Evolutionary conservation across 148 eudicot species (phyloP).

Genomic region (Rhododendron henanense): DNA sequence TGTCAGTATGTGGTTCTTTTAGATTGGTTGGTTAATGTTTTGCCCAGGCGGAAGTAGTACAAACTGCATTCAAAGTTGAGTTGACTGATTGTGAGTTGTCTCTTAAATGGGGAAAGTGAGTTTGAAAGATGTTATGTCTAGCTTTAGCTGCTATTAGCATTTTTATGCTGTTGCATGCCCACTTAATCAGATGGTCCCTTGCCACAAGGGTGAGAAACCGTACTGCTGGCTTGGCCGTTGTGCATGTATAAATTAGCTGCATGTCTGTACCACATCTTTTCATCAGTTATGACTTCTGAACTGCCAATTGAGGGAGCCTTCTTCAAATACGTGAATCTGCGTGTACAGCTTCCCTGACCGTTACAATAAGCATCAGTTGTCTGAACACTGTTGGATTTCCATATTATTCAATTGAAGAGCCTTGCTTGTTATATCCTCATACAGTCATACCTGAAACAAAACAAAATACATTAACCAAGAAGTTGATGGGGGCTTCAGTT

Average conservation of each 20-base stretch:
- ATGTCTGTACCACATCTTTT: neutral
- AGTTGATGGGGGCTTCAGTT: neutral
- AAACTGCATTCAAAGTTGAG: neutral
- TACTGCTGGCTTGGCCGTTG: neutral
- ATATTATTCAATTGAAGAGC: neutral
- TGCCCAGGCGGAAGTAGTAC: neutral
- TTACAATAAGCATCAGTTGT: neutral
- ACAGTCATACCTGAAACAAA: neutral
- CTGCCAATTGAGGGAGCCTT: neutral
- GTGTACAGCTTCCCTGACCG: neutral
- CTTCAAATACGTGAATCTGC: neutral
- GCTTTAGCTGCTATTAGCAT: neutral
- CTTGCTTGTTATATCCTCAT: neutral
- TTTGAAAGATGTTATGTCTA: neutral
- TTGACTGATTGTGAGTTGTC: neutral
- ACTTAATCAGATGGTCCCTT: neutral
- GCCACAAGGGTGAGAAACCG: neutral
- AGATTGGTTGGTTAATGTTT: neutral
- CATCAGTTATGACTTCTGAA: neutral
- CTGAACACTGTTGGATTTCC: neutral
- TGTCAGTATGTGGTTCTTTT: neutral
- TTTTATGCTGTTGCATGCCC: neutral
- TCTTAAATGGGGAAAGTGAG: neutral
- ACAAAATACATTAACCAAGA: neutral
- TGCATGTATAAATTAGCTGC: neutral